Evolutionary conservation across 129 eudicot species (phyloP).

Genomic region (Sambucus nigra): DNA sequence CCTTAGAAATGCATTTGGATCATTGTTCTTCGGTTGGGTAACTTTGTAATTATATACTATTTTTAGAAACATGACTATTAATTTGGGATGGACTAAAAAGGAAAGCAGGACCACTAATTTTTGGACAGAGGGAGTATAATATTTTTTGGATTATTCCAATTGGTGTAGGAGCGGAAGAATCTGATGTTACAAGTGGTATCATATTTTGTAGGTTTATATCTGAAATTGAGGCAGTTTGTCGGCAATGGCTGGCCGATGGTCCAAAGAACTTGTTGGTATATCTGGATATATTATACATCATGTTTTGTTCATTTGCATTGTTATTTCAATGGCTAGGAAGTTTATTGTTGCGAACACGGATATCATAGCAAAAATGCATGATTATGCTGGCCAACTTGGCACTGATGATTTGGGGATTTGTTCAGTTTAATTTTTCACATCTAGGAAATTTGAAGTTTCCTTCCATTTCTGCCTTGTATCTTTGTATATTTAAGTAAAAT

Average conservation of each 20-base stretch:
- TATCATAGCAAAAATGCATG: not conserved
- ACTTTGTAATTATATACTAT: too few species aligned
- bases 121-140: not conserved
- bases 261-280: slow-evolving; percentile 76
- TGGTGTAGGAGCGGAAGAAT: not conserved
- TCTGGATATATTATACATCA: not conserved
- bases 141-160: not conserved
- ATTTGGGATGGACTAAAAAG: too few species aligned
- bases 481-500: too few species aligned
- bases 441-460: not conserved
- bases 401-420: not conserved
- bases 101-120: too few species aligned
- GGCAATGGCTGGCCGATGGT: slow-evolving; percentile 88
- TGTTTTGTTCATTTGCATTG: not conserved
- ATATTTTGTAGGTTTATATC: slow-evolving; percentile 67
- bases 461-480: too few species aligned
- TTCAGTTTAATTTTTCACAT: not conserved
- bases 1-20: too few species aligned
- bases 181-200: not conserved
- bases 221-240: slow-evolving; percentile 86
- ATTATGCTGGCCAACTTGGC: not conserved
- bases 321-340: not conserved
- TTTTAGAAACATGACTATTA: too few species aligned
- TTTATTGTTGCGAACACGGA: not conserved
- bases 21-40: too few species aligned